Conservation (phyloP, 225 moss, liverwort and hornwort species). For the Bryum argenteum region DNA sequence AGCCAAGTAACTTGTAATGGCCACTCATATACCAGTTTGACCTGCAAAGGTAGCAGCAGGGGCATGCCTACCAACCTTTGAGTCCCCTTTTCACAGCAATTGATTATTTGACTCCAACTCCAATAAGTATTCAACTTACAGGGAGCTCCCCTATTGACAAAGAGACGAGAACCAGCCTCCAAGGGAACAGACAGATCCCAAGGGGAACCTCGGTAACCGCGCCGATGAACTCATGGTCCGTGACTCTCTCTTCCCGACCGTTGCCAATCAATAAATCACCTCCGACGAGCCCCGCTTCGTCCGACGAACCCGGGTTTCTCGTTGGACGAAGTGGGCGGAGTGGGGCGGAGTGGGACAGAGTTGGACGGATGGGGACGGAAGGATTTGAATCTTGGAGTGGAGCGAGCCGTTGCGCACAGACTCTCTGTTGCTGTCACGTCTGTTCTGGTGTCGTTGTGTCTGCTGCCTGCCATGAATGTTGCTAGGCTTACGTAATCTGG, state of each 20-base stretch:
- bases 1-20: too few species aligned
- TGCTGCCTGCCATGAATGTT: background rate
- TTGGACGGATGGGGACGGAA: background rate
- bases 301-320: background rate
- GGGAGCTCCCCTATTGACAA: background rate
- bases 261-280: slow-evolving; percentile 13
- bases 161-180: background rate
- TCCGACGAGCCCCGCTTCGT: slow-evolving; percentile 24
- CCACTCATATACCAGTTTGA: too few species aligned
- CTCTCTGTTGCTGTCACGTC: background rate
- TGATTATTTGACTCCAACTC: too few species aligned
- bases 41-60: too few species aligned
- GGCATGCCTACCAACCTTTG: too few species aligned
- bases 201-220: slow-evolving; percentile 31
- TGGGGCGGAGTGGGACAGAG: too few species aligned
- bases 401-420: slow-evolving; percentile 33
- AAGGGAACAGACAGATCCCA: slow-evolving; percentile 12
- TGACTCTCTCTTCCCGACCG: slow-evolving; percentile 24
- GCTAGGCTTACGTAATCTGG: slow-evolving; percentile 35
- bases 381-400: slow-evolving; percentile 35
- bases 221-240: slow-evolving; percentile 11
- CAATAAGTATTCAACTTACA: too few species aligned
- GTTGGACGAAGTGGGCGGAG: slow-evolving; percentile 24
- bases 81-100: too few species aligned
- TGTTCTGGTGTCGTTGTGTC: background rate